A percentile compares a stretch with the other conserved stretches of the same genome.
Conservation (phyloP, 345 rosid species). For the Boechera retrofracta region DNA sequence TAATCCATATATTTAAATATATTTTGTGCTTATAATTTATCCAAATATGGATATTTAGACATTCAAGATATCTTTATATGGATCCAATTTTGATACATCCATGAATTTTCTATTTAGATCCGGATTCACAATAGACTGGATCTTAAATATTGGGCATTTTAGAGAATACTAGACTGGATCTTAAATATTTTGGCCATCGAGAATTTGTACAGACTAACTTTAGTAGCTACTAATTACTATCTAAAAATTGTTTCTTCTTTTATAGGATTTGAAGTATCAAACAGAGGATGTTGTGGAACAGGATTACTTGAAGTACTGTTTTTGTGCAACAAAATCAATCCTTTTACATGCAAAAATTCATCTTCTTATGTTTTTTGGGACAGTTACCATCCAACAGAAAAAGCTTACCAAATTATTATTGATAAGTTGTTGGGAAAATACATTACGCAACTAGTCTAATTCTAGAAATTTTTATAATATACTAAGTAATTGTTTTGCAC, state of each 20-base stretch:
- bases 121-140: background rate
- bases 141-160: too few relatives aligned
- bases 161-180: background rate
- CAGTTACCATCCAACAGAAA: constrained; percentile 69
- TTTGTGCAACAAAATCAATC: constrained; percentile 50
- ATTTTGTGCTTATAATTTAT: background rate
- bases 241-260: background rate
- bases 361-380: constrained; percentile 62
- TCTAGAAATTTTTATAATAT: background rate
- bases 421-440: constrained; percentile 27
- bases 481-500: background rate
- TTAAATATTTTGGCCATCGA: background rate
- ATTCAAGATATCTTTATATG: background rate
- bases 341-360: constrained; percentile 47
- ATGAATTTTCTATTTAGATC: background rate
- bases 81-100: background rate
- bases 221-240: background rate
- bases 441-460: background rate
- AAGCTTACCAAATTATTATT: constrained; percentile 48
- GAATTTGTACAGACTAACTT: background rate
- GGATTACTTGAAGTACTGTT: constrained; percentile 54
- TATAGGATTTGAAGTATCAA: constrained; percentile 48
- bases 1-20: background rate
- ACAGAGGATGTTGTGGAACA: constrained; percentile 65
- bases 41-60: background rate